Evolutionary conservation across 2,329 filamentous ascomycete genomes (phyloP), one percentile per base, ranked within the genome.

Genomic region (Sporothrix dimorphospora): DNA sequence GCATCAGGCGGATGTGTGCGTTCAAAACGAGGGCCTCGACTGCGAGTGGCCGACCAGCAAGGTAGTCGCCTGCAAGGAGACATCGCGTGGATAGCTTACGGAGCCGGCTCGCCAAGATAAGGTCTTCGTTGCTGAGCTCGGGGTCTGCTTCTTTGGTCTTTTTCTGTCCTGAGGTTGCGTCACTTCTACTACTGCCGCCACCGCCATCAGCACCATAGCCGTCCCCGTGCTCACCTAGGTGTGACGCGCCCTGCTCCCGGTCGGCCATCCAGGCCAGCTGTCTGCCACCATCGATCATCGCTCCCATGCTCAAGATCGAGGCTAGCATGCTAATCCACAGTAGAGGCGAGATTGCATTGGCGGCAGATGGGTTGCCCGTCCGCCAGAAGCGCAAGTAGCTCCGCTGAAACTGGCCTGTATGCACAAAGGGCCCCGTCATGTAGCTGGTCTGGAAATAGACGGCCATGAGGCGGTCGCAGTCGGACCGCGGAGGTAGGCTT

Each of bases 321-420:
- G 85, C 84, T 65, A 87, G 78, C 51, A 85, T 83, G 74, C 85
- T 86, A 59, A 86, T 78, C 85, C 85, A 87, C 34, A 87, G 78
- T 14, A 85, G 77, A 73, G 81, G 82, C 3, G 82, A 78, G 0
- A 78, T 77, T 4, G 78, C 75, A 0, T 84, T 82, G 4, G 73
- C 72, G 3, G 80, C 76, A 19, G 69, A 30, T 19, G 72, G 72
- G 63, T 69, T 47, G 3, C 73, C 72, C 12, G 68, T 63, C 34
- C 75, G 75, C 85, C 85, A 86, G 74, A 87, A 86, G 4, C 79
- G 79, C 53, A 83, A 82, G 75, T 86, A 87, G 51, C 83, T 81
- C 3, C 84, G 80, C 74, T 84, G 81, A 71, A 87, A 87, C 75
- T 86, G 81, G 40, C 78, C 79, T 2, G 78, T 76, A 72, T 85